Percentiles rank a stretch among this genome's conserved stretches.
phyloP scores from a whole-genome alignment of 306 rosid genomes.

The Nissolia schottii region DNA sequence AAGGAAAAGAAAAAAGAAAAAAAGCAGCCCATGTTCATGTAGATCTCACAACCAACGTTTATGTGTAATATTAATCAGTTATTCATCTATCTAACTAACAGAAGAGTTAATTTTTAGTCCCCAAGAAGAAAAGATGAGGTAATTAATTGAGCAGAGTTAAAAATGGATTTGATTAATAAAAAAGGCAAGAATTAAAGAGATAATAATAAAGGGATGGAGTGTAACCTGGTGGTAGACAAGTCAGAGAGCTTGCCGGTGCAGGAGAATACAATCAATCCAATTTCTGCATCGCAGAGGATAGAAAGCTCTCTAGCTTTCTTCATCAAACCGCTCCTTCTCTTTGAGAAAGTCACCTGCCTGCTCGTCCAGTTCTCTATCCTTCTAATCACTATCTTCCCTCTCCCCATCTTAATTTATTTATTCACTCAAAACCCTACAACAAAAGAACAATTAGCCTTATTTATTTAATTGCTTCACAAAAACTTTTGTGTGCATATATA shows the following conservation, averaged over 20 bases:
- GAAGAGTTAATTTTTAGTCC: background rate
- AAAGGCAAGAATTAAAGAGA: background rate
- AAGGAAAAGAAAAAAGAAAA: no score
- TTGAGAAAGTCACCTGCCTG: slow-evolving; percentile 44
- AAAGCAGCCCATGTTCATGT: background rate
- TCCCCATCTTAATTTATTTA: slow-evolving; percentile 19
- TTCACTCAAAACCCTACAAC: background rate
- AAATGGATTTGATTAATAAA: background rate
- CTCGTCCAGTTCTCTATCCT: slow-evolving; percentile 31
- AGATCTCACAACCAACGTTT: no score
- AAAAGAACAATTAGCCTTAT: no score
- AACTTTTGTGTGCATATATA: no score
- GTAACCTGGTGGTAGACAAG: slow-evolving; percentile 31
- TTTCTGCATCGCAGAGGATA: slow-evolving; percentile 40
- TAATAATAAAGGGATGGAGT: background rate
- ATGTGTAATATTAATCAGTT: no score
- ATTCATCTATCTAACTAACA: background rate
- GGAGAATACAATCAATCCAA: slow-evolving; percentile 41
- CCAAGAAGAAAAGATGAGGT: background rate
- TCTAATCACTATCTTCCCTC: slow-evolving; percentile 31
- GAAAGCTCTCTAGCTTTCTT: slow-evolving; percentile 46
- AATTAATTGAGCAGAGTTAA: background rate
- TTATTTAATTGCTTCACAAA: no score
- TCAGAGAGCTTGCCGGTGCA: slow-evolving; percentile 37
- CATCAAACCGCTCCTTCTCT: slow-evolving; percentile 37